Evolutionary conservation across 1,284 basidiomycete genomes (phyloP).

Genomic region (Bjerkandera adusta): DNA sequence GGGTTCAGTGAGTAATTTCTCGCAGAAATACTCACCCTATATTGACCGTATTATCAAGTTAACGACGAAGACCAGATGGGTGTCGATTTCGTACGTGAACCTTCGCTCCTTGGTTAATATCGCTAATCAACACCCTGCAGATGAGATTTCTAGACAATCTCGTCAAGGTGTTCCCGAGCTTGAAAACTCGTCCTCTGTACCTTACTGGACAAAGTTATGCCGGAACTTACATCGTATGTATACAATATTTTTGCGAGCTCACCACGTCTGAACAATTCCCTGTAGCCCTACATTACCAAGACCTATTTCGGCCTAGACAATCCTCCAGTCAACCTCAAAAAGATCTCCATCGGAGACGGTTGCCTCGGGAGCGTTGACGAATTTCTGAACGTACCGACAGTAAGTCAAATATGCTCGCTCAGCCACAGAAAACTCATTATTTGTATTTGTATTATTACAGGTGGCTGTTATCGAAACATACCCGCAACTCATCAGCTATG

Average conservation of each 20-base stretch:
- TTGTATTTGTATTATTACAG: conserved; percentile 30
- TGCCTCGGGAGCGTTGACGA: conserved; percentile 47
- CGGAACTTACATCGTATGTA: conserved; percentile 39
- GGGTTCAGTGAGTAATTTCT: conserved; percentile 17
- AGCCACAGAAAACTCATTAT: not conserved
- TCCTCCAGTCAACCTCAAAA: conserved; percentile 67
- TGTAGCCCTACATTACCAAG: conserved; percentile 69
- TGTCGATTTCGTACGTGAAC: conserved; percentile 57
- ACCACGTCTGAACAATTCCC: conserved; percentile 1
- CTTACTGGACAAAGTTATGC: conserved; percentile 34
- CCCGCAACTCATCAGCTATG: conserved; percentile 72
- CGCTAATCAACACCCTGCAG: conserved; percentile 12
- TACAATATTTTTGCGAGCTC: not conserved
- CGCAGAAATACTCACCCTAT: no score
- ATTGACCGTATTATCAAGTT: no score
- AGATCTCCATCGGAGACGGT: conserved; percentile 73
- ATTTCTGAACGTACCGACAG: conserved; percentile 53
- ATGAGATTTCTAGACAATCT: conserved; percentile 27
- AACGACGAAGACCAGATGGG: conserved; percentile 67
- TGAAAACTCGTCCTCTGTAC: conserved; percentile 29
- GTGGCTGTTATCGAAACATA: conserved; percentile 61
- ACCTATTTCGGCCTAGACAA: conserved; percentile 58
- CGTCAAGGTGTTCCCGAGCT: conserved; percentile 32
- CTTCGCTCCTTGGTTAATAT: not conserved
- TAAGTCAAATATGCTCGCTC: conserved; percentile 32